Evolutionary conservation across 306 rosid genomes (phyloP).

Genomic region (Lathyrus aphaca): DNA sequence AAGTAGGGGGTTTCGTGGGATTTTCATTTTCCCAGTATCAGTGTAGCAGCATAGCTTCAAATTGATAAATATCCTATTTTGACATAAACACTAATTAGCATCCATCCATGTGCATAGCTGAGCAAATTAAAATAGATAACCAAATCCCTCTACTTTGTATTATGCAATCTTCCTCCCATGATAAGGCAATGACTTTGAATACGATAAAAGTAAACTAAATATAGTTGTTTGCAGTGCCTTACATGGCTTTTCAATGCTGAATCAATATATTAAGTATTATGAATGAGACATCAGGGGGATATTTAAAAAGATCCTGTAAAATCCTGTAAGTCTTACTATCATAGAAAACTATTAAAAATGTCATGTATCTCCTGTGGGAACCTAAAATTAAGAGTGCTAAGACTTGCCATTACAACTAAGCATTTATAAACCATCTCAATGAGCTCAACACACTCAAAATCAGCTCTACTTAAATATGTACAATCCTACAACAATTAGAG

Average conservation of each 20-base stretch:
- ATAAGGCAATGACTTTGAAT: background rate
- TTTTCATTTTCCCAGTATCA: slow-evolving; percentile 5
- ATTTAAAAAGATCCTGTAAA: background rate
- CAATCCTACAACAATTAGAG: background rate
- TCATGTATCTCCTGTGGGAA: background rate
- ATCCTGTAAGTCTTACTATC: background rate
- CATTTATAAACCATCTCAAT: slow-evolving; percentile 8
- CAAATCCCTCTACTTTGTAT: background rate
- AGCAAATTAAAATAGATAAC: background rate
- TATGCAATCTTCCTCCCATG: background rate
- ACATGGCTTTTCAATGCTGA: slow-evolving; percentile 6
- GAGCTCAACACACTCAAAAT: background rate
- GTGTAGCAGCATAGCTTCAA: background rate
- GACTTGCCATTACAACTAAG: background rate
- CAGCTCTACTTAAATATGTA: background rate
- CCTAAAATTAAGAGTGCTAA: slow-evolving; percentile 2
- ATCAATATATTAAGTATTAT: background rate
- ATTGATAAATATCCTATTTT: background rate
- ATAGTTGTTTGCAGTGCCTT: background rate
- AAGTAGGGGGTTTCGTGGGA: background rate
- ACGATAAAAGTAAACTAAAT: background rate
- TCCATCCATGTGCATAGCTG: background rate
- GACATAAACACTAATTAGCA: background rate
- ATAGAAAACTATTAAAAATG: background rate
- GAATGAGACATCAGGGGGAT: background rate